Evolutionary conservation across 1,139 yeast species (phyloP).

Genomic region (Tardiomyces blankii): DNA sequence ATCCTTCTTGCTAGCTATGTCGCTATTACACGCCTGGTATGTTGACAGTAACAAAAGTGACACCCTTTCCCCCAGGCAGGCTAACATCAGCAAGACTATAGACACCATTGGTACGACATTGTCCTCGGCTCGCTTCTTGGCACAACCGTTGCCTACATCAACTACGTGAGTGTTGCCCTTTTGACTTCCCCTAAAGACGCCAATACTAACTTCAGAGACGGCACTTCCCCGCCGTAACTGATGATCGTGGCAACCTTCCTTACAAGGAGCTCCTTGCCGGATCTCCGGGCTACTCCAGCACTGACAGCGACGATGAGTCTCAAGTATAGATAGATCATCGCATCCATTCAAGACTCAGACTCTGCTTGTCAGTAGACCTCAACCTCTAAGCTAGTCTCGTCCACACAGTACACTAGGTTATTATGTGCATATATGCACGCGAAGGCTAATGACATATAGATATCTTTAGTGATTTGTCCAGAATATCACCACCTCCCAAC

Average conservation of each 20-base stretch:
- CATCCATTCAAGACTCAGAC: no score
- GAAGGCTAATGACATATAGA: no score
- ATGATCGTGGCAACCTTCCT: background rate
- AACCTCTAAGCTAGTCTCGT: no score
- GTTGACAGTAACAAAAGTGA: slow-evolving; percentile 2
- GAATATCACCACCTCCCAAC: background rate
- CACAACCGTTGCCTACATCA: slow-evolving; percentile 33
- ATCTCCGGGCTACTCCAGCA: background rate
- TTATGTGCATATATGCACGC: no score
- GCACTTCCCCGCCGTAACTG: background rate
- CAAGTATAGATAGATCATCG: no score
- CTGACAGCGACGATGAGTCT: background rate
- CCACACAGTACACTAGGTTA: no score
- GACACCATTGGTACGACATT: slow-evolving; percentile 68
- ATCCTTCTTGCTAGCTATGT: slow-evolving; percentile 17
- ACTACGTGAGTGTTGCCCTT: background rate
- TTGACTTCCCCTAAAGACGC: no score
- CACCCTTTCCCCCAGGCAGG: slow-evolving; percentile 41
- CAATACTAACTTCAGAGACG: background rate
- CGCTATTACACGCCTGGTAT: slow-evolving; percentile 19
- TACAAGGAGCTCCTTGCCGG: background rate
- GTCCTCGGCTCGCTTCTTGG: slow-evolving; percentile 48
- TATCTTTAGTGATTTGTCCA: background rate
- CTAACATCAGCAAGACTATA: slow-evolving; percentile 59
- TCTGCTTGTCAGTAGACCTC: no score